These are phyloP conservation scores for Quercus agrifolia DNA, from an alignment of 306 rosid species.

Conservation along the genomic window DNA sequence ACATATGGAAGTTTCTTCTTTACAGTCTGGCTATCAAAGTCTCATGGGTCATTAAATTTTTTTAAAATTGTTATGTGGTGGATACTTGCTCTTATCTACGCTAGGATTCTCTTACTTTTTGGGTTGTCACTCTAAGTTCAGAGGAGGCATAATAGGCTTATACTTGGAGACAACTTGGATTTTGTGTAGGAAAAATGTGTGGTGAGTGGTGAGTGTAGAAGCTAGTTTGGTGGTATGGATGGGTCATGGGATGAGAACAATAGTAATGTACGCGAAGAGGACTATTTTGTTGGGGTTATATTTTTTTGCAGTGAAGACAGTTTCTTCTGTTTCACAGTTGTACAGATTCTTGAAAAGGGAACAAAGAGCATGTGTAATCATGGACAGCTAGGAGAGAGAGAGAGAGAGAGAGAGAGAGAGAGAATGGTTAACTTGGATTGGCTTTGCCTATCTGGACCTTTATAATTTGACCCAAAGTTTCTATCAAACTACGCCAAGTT, in stretches of 20 bases:
- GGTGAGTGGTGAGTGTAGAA: background rate
- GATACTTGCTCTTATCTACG: slow-evolving; percentile 22
- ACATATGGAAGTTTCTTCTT: slow-evolving; percentile 37
- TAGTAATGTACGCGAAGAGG: background rate
- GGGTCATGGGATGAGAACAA: background rate
- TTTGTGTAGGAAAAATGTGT: background rate
- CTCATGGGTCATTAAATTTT: background rate
- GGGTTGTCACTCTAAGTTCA: slow-evolving; percentile 10
- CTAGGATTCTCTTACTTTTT: slow-evolving; percentile 1
- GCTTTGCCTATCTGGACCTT: too few relatives aligned
- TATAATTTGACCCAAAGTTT: too few relatives aligned
- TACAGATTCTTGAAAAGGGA: slow-evolving; percentile 19
- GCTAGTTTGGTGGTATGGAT: slow-evolving; percentile 18
- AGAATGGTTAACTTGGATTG: background rate
- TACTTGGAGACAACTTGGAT: background rate
- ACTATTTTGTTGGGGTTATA: background rate
- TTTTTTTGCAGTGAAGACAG: slow-evolving; percentile 10
- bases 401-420: background rate
- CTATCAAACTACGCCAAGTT: too few relatives aligned
- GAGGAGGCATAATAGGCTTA: background rate
- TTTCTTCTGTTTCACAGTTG: slow-evolving; percentile 34
- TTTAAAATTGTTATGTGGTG: background rate
- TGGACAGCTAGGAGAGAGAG: slow-evolving; percentile 20
- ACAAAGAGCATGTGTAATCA: slow-evolving; percentile 43
- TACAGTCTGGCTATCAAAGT: slow-evolving; percentile 42